These are phyloP conservation scores for Lycium barbarum DNA, from an alignment of 257 asterid species.

Conservation along the genomic window DNA sequence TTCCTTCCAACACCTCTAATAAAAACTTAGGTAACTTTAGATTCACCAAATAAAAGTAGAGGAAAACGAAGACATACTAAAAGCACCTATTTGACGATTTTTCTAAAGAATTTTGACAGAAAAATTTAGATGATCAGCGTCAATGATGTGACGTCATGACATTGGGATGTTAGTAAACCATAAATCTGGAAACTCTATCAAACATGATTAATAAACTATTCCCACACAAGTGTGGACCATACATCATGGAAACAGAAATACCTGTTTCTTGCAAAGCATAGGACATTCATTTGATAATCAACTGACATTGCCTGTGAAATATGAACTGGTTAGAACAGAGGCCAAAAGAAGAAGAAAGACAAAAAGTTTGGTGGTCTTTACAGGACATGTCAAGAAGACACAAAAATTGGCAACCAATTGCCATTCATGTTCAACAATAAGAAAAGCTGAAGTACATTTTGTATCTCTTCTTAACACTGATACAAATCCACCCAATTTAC, in stretches of 20 bases:
- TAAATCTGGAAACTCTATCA: not conserved
- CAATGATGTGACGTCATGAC: not conserved
- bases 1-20: too few relatives aligned
- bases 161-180: not conserved
- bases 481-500: not conserved
- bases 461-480: conserved; percentile 56
- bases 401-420: not conserved
- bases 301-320: too few relatives aligned
- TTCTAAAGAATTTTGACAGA: too few relatives aligned
- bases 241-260: not conserved
- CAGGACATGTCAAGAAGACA: too few relatives aligned
- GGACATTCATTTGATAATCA: not conserved
- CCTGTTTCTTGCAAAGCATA: not conserved
- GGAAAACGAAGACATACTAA: too few relatives aligned
- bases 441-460: conserved; percentile 63
- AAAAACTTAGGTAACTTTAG: too few relatives aligned
- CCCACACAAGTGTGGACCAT: not conserved
- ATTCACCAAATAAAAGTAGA: too few relatives aligned
- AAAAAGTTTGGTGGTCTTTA: too few relatives aligned
- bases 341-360: too few relatives aligned
- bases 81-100: too few relatives aligned
- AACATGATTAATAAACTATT: too few relatives aligned
- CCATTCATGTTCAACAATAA: conserved; percentile 21
- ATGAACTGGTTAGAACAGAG: too few relatives aligned
- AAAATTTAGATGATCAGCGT: not conserved